Base-by-base conservation (phyloP, 2,329 filamentous ascomycete genomes). In the Cadophora sp. region DNA sequence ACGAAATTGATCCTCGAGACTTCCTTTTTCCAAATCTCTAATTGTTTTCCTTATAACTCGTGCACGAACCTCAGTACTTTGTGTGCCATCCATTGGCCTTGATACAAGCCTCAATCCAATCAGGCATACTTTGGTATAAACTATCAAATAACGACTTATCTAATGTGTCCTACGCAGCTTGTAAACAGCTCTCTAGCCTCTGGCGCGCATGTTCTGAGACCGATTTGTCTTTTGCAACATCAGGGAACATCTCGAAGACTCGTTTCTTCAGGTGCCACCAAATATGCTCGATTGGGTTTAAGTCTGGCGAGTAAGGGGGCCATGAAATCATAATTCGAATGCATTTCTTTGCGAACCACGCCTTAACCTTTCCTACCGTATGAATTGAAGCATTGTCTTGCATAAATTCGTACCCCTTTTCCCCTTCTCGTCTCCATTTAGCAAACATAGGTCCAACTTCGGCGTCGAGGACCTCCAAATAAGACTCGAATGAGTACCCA, bases 131-230 rank as follows among this genome's bases (percentile, higher is more conserved):
- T 20, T 51, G 20, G 48, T 50, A 33, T 63, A 67, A 61, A 30
- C 9, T 36, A 36, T 67, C 55, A 50, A 67, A 61, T 39, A 67
- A 18, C 18, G 6, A 5, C 39, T 66, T 45, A 27, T 66, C 51
- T 53, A 66, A 62, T 8, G 39, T 62, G 53, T 62, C 65, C 51
- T 30, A 66, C 16, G 39, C 53, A 33, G 51, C 59, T 62, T 66
- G 50, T 59, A 66, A 59, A 66, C 59, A 62, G 27, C 45, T 47
- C 43, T 66, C 43, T 39, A 66, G 51, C 13, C 51, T 16, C 36
- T 66, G 50, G n/a, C 59, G n/a, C 48, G 43, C 18, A 53, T 66
- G 33, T 66, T 66, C 65, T 59, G 27, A 62, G 24, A 63, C 65
- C 18, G 59, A 66, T 13, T 48, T 66, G 53, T 66, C 30, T 2